phyloP scores from a whole-genome alignment of 495 filamentous ascomycete genomes.

The Astrothelium macrocarpum region DNA sequence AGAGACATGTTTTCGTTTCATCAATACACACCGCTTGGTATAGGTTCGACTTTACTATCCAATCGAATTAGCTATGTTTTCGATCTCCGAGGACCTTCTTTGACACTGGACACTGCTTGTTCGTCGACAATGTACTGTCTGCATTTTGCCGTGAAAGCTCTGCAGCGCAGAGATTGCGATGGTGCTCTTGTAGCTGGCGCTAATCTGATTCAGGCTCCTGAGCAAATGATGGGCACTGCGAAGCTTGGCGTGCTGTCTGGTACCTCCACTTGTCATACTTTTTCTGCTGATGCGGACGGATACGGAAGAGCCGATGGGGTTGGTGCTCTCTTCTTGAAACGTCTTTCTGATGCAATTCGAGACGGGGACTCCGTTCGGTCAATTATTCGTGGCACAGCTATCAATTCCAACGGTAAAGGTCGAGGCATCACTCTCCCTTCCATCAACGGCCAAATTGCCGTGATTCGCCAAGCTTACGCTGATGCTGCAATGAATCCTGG shows the following conservation, averaged over 20 bases:
- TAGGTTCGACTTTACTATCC: conserved; percentile 31
- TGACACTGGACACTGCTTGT: conserved; percentile 45
- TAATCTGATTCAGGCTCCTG: not conserved
- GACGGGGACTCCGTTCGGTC: conserved; percentile 33
- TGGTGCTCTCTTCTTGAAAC: conserved; percentile 32
- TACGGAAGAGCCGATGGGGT: conserved; percentile 35
- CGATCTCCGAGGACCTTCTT: conserved; percentile 39
- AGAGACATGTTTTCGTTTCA: not conserved
- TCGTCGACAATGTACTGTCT: conserved; percentile 23
- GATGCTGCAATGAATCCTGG: not conserved
- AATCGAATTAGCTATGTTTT: conserved; percentile 43
- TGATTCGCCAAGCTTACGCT: conserved; percentile 1
- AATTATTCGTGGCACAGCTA: not conserved
- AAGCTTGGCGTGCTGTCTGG: not conserved
- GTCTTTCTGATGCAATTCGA: conserved; percentile 26
- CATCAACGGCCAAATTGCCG: not conserved
- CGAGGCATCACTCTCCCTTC: not conserved
- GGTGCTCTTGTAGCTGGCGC: not conserved
- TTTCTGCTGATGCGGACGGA: conserved; percentile 15
- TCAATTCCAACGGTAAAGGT: not conserved
- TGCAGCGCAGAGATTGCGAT: not conserved
- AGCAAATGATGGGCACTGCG: not conserved
- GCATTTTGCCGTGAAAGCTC: not conserved
- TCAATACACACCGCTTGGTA: not conserved
- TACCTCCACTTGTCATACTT: not conserved